Conservation (phyloP, 179 eudicot species). For the Silene noctiflora region DNA sequence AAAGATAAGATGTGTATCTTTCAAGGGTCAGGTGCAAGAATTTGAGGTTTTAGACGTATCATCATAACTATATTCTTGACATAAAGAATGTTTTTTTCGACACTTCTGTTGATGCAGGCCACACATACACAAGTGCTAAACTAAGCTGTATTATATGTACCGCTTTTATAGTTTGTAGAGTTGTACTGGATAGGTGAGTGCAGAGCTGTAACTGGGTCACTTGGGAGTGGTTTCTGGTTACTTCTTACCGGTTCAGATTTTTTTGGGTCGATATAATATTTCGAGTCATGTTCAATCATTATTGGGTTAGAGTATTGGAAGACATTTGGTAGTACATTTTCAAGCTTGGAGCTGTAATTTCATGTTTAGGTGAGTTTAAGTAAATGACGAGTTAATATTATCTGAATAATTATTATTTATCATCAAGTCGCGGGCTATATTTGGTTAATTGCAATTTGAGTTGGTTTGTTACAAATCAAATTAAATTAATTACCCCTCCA, state of each 20-base stretch:
- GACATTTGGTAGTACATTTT: no score
- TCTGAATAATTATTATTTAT: no score
- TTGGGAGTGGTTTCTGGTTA: not conserved
- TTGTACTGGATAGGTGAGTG: not conserved
- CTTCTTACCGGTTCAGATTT: not conserved
- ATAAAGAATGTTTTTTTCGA: slow-evolving; percentile 15
- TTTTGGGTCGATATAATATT: no score
- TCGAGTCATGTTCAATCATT: not conserved
- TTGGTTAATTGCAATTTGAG: not conserved
- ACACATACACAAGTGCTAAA: not conserved
- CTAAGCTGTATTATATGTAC: not conserved
- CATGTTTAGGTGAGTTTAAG: no score
- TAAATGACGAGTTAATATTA: no score
- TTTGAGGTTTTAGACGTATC: slow-evolving; percentile 14
- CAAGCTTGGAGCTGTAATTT: no score
- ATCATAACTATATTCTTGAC: slow-evolving; percentile 6
- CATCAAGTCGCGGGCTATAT: not conserved
- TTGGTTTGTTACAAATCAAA: not conserved
- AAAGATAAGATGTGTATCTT: not conserved
- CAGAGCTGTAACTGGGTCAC: not conserved
- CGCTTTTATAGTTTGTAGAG: slow-evolving; percentile 9
- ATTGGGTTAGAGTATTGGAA: not conserved
- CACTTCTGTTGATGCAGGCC: slow-evolving; percentile 13
- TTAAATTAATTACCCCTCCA: no score
- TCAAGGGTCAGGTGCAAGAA: not conserved